Conservation (phyloP, 108 stramenopile genomes). For the Asterionellopsis glacialis region DNA sequence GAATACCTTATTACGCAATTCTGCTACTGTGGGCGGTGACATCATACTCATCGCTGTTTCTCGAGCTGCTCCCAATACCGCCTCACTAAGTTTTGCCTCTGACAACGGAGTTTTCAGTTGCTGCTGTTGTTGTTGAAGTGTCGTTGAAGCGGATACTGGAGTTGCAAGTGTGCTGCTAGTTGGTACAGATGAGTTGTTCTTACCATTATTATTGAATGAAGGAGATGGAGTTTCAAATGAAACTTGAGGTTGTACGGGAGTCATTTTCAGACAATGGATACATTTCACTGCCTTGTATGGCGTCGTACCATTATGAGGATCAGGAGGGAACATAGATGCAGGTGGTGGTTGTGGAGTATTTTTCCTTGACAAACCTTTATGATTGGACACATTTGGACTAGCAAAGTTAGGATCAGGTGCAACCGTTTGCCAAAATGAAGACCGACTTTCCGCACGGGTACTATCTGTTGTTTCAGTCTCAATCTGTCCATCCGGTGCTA, state of each 20-base stretch:
- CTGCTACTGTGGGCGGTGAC: constrained; percentile 12
- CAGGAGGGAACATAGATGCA: background rate
- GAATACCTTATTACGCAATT: constrained; percentile 32
- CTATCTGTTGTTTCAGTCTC: background rate
- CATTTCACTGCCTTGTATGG: constrained; percentile 3
- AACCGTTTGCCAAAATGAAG: constrained; percentile 30
- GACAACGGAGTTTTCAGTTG: constrained; percentile 13
- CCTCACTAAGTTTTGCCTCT: constrained; percentile 17
- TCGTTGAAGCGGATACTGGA: too few relatives aligned
- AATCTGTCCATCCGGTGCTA: constrained; percentile 37
- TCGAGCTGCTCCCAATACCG: constrained; percentile 24
- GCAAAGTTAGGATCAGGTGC: constrained; percentile 48
- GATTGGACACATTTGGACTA: too few relatives aligned
- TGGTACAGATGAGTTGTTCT: too few relatives aligned
- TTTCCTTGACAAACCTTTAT: background rate
- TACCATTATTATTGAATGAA: too few relatives aligned
- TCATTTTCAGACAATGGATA: background rate
- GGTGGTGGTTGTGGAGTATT: background rate
- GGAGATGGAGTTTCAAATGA: background rate
- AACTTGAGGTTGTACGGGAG: background rate
- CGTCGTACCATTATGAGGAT: constrained; percentile 3
- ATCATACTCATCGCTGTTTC: constrained; percentile 19
- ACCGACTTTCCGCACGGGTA: constrained; percentile 2
- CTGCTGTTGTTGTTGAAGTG: too few relatives aligned
- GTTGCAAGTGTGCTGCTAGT: too few relatives aligned